Base-by-base conservation (phyloP, 495 filamentous ascomycete species). In the Aspergillus biplanus region DNA sequence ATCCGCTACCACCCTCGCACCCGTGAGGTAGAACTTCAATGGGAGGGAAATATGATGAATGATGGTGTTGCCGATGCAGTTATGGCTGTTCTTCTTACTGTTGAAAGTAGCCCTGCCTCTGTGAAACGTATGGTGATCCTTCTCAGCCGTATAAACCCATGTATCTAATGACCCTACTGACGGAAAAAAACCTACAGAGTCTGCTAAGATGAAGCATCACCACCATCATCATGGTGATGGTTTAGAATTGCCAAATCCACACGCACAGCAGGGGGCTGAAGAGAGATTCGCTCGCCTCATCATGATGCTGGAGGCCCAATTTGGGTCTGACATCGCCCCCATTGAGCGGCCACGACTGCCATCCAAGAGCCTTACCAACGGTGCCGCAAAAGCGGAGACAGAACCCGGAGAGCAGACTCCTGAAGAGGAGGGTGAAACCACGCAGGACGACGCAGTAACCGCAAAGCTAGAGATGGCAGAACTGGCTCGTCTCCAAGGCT, bases 21-120 rank as follows among this genome's bases (percentile, higher is more conserved):
- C 59, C 89, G 92, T 27, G 90, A 94, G 69, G 85, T 99, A 7
- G 92, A 94, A 69, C 76, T 97, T 1, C 92, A 97, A 71, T 99
- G 95, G 95, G 95, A 97, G 69, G 95, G 94, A 33, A 99, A 97
- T 70, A 90, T 96, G 84, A 86, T 97, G 66, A 99, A 98, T 69
- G 95, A 99, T 67, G 92, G 93, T 34, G 95, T 99, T 66, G 95
- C 96, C 7, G 95, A 99, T 76, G 92, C 95, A 11, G 90, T 97
- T 15, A 89, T 97, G 80, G 95, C 91, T 6, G 92, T 97, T 5
- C 83, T 99, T 9, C 84, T 96, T 62, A 90, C 88, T 0, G 88
- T 96, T 13, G 96, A 99, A 77, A 94, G 89, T 73, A 93, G 88
- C 54, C 96, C 96, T 13, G 95, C 96, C 18, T 95, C 95, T 13